phyloP scores from a whole-genome alignment of 106 monocot species.

The Platanthera zijinensis region DNA sequence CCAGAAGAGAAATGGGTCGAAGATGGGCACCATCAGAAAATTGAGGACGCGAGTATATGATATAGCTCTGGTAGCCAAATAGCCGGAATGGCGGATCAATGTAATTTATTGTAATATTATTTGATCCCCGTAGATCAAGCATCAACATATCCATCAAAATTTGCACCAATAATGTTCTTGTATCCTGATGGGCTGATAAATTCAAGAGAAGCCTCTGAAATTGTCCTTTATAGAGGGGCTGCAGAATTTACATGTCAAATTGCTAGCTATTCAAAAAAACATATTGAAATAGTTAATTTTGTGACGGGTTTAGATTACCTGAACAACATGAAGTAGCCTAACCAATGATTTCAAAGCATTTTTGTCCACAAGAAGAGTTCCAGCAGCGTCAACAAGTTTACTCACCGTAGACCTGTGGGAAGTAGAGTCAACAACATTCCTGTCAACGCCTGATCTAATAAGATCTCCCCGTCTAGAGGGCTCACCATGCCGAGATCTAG shows the following conservation, averaged over 20 bases:
- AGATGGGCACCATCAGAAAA: conserved; percentile 71
- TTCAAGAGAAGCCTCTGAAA: too few species aligned
- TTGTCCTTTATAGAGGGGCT: too few species aligned
- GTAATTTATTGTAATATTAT: too few species aligned
- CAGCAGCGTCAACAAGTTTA: conserved; percentile 78
- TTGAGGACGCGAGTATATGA: too few species aligned
- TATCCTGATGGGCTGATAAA: too few species aligned
- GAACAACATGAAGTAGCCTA: conserved; percentile 87
- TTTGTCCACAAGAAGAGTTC: conserved; percentile 60
- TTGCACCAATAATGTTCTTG: too few species aligned
- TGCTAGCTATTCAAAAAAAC: not conserved
- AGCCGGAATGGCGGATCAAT: too few species aligned
- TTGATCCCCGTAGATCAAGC: too few species aligned
- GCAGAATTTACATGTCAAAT: too few species aligned
- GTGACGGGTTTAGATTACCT: conserved; percentile 59
- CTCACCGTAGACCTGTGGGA: conserved; percentile 36
- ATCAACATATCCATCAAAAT: too few species aligned
- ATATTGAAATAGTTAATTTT: not conserved
- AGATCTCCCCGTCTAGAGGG: conserved; percentile 67
- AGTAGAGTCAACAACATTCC: conserved; percentile 37
- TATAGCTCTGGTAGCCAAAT: too few species aligned
- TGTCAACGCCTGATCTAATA: conserved; percentile 38
- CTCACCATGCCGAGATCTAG: conserved; percentile 75
- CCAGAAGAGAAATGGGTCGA: conserved; percentile 1
- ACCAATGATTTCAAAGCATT: conserved; percentile 79